Conservation (phyloP, 176 grass and related monocot species). For the Oryza coarctata region DNA sequence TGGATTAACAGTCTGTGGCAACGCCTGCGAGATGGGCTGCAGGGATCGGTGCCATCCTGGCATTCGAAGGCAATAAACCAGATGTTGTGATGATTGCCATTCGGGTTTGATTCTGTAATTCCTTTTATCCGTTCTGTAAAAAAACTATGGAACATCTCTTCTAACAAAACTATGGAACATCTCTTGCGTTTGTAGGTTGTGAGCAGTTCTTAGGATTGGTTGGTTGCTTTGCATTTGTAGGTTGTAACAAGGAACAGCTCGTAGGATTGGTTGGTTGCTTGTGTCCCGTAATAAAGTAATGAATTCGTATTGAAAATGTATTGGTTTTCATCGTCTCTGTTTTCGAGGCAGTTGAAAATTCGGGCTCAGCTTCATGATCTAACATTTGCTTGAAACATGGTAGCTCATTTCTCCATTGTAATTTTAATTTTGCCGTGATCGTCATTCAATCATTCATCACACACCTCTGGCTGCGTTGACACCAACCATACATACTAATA, state of each 20-base stretch:
- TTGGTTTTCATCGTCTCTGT: neutral
- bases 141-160: neutral
- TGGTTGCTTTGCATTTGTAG: neutral
- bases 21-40: conserved; percentile 82
- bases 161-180: neutral
- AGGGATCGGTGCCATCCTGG: conserved; percentile 68
- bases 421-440: neutral
- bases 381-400: neutral
- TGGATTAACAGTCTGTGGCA: conserved; percentile 67
- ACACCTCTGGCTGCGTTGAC: neutral
- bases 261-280: neutral
- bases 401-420: neutral
- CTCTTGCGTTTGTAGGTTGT: neutral
- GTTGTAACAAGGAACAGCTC: neutral
- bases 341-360: neutral
- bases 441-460: neutral
- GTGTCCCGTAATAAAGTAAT: neutral
- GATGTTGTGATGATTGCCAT: neutral
- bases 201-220: neutral
- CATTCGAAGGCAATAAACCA: conserved; percentile 24
- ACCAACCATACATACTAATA: neutral
- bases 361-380: neutral
- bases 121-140: neutral
- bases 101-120: conserved; percentile 21
- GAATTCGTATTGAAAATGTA: neutral